Evolutionary conservation across 495 filamentous ascomycete species (phyloP).

Genomic region (Oidiodendron maius): DNA sequence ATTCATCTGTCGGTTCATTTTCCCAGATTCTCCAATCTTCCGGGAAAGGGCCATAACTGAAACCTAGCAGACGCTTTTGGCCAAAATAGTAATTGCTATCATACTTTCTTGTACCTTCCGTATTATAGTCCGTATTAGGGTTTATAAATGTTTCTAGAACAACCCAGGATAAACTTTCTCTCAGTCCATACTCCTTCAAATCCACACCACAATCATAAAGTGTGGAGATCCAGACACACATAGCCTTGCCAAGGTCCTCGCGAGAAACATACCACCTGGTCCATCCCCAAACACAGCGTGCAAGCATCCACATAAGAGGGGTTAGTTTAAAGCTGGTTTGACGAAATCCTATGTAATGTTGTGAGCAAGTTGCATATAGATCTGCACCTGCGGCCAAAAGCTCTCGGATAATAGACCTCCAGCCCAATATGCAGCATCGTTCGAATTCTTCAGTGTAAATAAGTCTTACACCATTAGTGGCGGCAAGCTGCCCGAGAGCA

Average conservation of each 20-base stretch:
- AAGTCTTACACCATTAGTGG: not conserved
- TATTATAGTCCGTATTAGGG: no score
- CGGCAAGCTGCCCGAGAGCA: not conserved
- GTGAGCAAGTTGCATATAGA: not conserved
- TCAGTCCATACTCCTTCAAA: not conserved
- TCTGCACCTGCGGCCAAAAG: not conserved
- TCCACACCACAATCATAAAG: not conserved
- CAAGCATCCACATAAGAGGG: no score
- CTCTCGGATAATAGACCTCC: not conserved
- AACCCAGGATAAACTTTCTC: not conserved
- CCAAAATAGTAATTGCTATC: no score
- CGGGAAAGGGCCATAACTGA: not conserved
- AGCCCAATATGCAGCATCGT: not conserved
- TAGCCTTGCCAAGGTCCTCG: no score
- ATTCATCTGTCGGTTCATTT: not conserved
- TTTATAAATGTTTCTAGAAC: no score
- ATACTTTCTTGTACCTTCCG: no score
- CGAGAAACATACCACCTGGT: no score
- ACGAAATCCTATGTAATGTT: not conserved
- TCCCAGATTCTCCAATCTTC: not conserved
- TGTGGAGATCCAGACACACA: not conserved
- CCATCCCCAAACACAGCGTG: no score
- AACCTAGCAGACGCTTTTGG: not conserved
- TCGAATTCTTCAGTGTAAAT: not conserved
- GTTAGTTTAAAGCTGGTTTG: no score